Base-by-base conservation (phyloP, 2,329 filamentous ascomycete species). In the Sporothrix pseudoabietina region DNA sequence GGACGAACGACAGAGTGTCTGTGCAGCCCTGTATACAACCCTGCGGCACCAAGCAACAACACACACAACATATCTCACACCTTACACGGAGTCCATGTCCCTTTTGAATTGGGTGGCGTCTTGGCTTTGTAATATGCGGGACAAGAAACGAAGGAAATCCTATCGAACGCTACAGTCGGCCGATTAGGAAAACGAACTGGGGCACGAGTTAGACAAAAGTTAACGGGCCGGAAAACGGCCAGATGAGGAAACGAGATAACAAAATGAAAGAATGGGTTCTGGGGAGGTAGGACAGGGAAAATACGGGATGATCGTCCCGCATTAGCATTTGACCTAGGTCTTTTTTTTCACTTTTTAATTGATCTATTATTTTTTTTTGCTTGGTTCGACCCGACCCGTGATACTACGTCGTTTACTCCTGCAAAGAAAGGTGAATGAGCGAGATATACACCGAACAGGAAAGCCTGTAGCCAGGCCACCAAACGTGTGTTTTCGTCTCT, bases 31-130 rank as follows among this genome's bases (percentile, higher is more conserved):
- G 26, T 71, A 47, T 26, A 71, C 52, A 41, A 44, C 5, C 61
- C 14, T 30, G 39, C 61, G 61, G 39, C 39, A 66, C 61, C 22
- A 16, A 49, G 30, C 12, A 19, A 49, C 16, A 32, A 52, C 66
- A 52, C 47, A 54, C 30, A 35, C 66, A 35, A 54, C 30, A 35
- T 30, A 35, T 52, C 44, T 35, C 26, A 52, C 35, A 19, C 26
- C 47, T 49, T n/a, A 32, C 30, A 57, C 49, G 49, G 68, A 57
- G 44, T 35, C 35, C 52, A 63, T 54, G 41, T 66, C 59, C n/a
- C 57, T 66, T 72, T 68, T 41, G 35, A 55, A 66, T 57, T 71
- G 39, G n/a, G 55, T 65, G 68, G 65, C 71, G 61, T 72, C 70
- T 55, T 55, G 59, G 59, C 54, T 69, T 49, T 73, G 57, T 30